Percentiles rank a stretch among this genome's conserved stretches.
Conservation (phyloP, 129 eudicot genomes). For the Lonicera japonica region DNA sequence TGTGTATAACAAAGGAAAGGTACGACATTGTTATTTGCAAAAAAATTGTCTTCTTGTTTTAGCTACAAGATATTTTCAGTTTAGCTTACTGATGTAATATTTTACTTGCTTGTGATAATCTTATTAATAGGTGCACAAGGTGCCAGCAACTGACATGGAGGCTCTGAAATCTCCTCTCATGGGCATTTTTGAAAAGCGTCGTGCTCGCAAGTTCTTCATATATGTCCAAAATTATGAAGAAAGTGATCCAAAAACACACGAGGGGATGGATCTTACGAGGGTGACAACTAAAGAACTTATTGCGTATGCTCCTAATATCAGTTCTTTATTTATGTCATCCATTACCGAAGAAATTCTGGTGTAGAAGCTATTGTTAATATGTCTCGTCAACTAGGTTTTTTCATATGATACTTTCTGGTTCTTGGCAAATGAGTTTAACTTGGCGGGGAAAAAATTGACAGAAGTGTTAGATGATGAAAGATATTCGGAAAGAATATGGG, state of each 20-base stretch:
- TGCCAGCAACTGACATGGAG: conserved; percentile 36
- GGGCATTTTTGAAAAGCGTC: conserved; percentile 62
- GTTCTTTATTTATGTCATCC: neutral
- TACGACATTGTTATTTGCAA: neutral
- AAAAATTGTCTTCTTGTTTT: neutral
- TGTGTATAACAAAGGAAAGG: conserved; percentile 24
- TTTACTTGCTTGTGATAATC: neutral
- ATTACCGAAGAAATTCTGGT: too few relatives aligned
- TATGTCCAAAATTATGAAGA: conserved; percentile 84
- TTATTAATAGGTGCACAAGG: conserved; percentile 24
- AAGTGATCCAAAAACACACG: conserved; percentile 83
- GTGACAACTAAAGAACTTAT: conserved; percentile 83
- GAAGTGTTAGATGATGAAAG: too few relatives aligned
- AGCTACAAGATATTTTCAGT: neutral
- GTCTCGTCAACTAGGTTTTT: too few relatives aligned
- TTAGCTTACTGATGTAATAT: neutral
- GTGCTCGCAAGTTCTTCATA: conserved; percentile 88
- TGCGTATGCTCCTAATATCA: conserved; percentile 50
- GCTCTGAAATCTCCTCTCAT: conserved; percentile 32
- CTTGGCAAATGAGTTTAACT: too few relatives aligned
- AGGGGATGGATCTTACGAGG: conserved; percentile 85
- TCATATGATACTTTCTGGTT: too few relatives aligned
- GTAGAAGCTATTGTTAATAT: too few relatives aligned
- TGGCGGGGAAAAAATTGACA: too few relatives aligned
- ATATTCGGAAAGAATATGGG: too few relatives aligned